These are phyloP conservation scores for Cytospora leucostoma DNA, from an alignment of 2,329 filamentous ascomycete species.

Conservation along the genomic window DNA sequence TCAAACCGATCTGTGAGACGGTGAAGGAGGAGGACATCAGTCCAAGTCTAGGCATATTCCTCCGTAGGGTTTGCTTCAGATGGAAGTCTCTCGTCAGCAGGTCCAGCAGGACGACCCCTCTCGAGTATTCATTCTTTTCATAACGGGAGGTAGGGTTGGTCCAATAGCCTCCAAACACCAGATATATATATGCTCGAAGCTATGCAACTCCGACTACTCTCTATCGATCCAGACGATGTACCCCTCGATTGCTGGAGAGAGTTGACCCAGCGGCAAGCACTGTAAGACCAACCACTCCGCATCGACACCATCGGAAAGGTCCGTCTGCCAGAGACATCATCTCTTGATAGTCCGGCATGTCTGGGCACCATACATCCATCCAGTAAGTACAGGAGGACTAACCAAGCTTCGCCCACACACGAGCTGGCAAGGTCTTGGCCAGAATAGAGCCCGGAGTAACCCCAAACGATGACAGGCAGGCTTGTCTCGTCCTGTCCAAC, in stretches of 20 bases:
- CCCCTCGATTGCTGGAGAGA: not conserved
- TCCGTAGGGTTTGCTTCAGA: slow-evolving; percentile 1
- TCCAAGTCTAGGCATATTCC: not conserved
- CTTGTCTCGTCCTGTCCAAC: slow-evolving; percentile 13
- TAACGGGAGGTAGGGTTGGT: not conserved
- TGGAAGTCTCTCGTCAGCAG: slow-evolving; percentile 5
- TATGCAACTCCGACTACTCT: not conserved
- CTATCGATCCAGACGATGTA: not conserved
- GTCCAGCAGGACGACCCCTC: not conserved
- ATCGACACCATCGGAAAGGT: not conserved
- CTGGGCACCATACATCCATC: not conserved
- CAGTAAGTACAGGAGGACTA: not conserved
- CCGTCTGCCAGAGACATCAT: no score
- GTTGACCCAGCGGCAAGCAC: not conserved
- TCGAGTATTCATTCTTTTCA: not conserved
- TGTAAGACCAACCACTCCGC: not conserved
- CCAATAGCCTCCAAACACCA: slow-evolving; percentile 1
- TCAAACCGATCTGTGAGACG: slow-evolving; percentile 2
- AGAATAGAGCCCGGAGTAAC: slow-evolving; percentile 9
- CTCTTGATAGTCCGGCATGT: not conserved
- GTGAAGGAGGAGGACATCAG: not conserved
- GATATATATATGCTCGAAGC: not conserved
- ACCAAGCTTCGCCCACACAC: not conserved
- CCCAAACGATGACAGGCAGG: slow-evolving; percentile 8
- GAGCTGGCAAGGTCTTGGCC: not conserved